Base-by-base conservation (phyloP, 2,329 filamentous ascomycete genomes). In the Calonectria pteridis region DNA sequence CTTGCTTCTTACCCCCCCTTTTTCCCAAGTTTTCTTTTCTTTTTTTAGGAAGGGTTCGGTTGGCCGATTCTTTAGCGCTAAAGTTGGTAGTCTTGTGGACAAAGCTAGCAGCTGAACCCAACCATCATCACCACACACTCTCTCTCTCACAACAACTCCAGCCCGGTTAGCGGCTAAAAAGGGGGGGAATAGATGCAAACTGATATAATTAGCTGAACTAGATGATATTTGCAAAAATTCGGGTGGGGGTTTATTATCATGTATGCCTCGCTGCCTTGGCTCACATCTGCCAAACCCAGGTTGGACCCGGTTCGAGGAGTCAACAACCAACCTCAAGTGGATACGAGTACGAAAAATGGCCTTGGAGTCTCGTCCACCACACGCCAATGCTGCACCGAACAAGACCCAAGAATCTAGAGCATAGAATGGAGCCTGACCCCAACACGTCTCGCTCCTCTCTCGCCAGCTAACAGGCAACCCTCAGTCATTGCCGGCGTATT, bases 401-500 rank as follows among this genome's bases (percentile, higher is more conserved):
- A 43, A 43, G 18, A 43, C 40, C 18, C 18, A n/a, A 43, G 14
- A 26, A 11, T 37, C 35, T 35, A 28, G 55, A 43, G 20, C 13
- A 40, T 28, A 3, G 55, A 35, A 40, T 28, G 16, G 55, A n/a
- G 33, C 23, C 55, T 26, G 26, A 40, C 33, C 55, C 55, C 23
- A 40, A 13, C 55, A 26, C 31, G 31, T 31, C 11, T 31, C 35
- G 14, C 37, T 62, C 7, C 31, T 58, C 29, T 18, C 31, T 35
- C 20, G 23, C 7, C 20, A 35, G 6, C 35, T 6, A 37, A 35
- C 55, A 23, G 26, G 28, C 35, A 3, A 18, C 33, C 35, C 29
- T 29, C 18, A 20, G 55, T 18, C 55, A 62, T 62, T 62, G 55
- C 55, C 55, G 55, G 33, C 55, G 33, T 62, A 62, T 62, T 62